Percentiles rank a stretch among this genome's conserved stretches.
phyloP scores from a whole-genome alignment of 495 filamentous ascomycete species.

The Jackrogersella multiformis region DNA sequence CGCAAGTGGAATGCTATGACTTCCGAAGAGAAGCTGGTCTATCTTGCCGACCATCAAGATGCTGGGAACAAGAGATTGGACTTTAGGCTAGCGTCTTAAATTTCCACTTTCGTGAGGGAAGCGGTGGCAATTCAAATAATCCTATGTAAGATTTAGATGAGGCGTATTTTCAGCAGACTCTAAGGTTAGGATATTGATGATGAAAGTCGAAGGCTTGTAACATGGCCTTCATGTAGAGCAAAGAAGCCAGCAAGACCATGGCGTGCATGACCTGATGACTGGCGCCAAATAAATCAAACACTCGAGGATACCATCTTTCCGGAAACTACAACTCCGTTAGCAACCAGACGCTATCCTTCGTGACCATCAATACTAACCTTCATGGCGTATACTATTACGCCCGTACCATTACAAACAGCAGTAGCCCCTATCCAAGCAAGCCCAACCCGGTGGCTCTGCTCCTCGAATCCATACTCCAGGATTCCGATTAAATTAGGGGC shows the following conservation, averaged over 20 bases:
- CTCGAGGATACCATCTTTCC: constrained; percentile 55
- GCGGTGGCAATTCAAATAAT: neutral
- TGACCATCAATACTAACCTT: constrained; percentile 47
- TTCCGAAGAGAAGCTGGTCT: constrained; percentile 66
- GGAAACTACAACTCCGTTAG: constrained; percentile 50
- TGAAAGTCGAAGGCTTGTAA: constrained; percentile 58
- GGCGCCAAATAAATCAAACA: constrained; percentile 60
- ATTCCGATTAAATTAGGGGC: constrained; percentile 56
- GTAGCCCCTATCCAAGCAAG: constrained; percentile 54
- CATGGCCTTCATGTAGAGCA: constrained; percentile 56
- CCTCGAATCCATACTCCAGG: constrained; percentile 47
- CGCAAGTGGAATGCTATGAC: constrained; percentile 64
- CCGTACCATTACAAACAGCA: constrained; percentile 52
- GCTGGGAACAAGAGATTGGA: constrained; percentile 77
- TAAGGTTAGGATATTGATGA: constrained; percentile 42
- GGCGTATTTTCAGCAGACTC: neutral
- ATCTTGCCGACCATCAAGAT: constrained; percentile 71
- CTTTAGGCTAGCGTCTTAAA: constrained; percentile 59
- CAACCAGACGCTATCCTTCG: neutral
- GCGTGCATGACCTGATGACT: constrained; percentile 65
- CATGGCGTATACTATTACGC: constrained; percentile 54
- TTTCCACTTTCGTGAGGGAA: neutral
- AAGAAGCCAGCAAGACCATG: constrained; percentile 56
- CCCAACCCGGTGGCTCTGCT: constrained; percentile 54
- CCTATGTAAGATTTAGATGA: neutral